These are phyloP conservation scores for Physocladia obscura DNA, from an alignment of 192 early-diverging fungal genomes.

Conservation along the genomic window DNA sequence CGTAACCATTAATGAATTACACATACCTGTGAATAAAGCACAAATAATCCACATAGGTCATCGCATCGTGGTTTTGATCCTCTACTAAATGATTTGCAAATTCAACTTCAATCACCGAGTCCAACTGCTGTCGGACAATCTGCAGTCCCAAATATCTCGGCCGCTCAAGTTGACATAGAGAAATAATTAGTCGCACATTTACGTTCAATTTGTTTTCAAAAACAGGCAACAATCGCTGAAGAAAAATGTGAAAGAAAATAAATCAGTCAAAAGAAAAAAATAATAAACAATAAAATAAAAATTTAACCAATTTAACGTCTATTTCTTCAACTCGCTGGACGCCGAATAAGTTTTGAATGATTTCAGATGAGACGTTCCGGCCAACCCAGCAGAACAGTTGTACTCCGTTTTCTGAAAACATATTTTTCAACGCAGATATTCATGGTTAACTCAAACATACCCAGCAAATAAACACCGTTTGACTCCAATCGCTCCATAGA, in stretches of 20 bases:
- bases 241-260: conserved; percentile 11
- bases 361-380: conserved; percentile 57
- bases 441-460: conserved; percentile 36
- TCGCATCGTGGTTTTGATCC: conserved; percentile 83
- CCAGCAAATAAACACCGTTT: conserved; percentile 78
- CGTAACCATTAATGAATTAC: too few relatives aligned
- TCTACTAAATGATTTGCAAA: conserved; percentile 79
- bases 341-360: conserved; percentile 80
- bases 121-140: conserved; percentile 83
- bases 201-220: conserved; percentile 62
- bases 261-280: background rate
- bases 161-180: conserved; percentile 64
- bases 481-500: conserved; percentile 77
- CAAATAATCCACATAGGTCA: conserved; percentile 93
- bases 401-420: conserved; percentile 70
- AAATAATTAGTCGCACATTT: conserved; percentile 65
- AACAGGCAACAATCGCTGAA: conserved; percentile 65
- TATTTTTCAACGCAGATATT: background rate
- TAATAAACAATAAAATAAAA: background rate
- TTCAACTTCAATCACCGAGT: conserved; percentile 71
- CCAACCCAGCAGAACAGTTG: conserved; percentile 86
- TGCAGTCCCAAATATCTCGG: conserved; percentile 65
- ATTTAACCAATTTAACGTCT: conserved; percentile 61
- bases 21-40: conserved; percentile 80
- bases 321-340: conserved; percentile 70